These are phyloP conservation scores for Pelargonium cotyledonis DNA, from an alignment of 441 rosid species.

Conservation along the genomic window DNA sequence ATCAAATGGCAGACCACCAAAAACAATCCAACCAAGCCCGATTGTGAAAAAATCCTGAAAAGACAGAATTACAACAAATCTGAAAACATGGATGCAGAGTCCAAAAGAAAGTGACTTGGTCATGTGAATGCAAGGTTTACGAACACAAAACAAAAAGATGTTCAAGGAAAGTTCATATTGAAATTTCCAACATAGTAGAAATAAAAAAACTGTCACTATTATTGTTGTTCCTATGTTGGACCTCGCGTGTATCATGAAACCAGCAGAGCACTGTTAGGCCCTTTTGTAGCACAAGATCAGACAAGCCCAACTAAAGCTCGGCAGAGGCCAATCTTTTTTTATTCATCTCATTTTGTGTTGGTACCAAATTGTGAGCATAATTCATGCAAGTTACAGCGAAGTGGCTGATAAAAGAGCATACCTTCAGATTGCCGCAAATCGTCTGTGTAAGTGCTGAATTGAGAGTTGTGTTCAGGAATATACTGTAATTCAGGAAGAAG, in stretches of 20 bases:
- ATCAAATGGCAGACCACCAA: constrained; percentile 95
- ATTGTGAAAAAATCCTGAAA: constrained; percentile 83
- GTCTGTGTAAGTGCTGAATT: constrained; percentile 94
- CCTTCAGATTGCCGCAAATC: constrained; percentile 95
- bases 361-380: too few relatives aligned
- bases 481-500: constrained; percentile 90
- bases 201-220: too few relatives aligned
- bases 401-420: constrained; percentile 15
- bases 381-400: too few relatives aligned
- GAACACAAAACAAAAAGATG: not conserved
- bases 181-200: too few relatives aligned
- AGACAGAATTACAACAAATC: constrained; percentile 16
- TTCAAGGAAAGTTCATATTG: not conserved
- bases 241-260: too few relatives aligned
- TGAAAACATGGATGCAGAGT: not conserved
- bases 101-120: not conserved
- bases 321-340: too few relatives aligned
- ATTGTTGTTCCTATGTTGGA: too few relatives aligned
- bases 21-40: constrained; percentile 81
- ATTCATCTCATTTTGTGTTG: too few relatives aligned
- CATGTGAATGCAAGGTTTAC: not conserved
- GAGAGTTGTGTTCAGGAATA: constrained; percentile 91
- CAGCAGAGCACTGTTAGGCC: too few relatives aligned
- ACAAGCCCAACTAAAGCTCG: too few relatives aligned
- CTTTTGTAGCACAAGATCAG: too few relatives aligned